phyloP scores from a whole-genome alignment of 2,329 filamentous ascomycete genomes.

The Ploettnerulaceae sp. region DNA sequence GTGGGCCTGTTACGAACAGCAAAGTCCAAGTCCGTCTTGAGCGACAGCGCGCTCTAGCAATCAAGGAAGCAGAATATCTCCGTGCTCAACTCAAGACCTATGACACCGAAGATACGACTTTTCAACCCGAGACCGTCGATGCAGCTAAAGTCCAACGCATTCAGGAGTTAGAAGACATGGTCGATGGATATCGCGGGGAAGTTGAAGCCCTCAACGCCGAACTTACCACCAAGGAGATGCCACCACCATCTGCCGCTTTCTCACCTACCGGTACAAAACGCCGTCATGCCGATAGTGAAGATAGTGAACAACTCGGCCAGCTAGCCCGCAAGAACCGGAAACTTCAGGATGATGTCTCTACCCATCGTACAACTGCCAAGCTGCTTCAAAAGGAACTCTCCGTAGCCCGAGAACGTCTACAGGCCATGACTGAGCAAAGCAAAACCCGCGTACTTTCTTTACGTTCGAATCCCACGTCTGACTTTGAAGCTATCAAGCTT shows the following conservation, averaged over 20 bases:
- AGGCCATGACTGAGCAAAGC: conserved; percentile 57
- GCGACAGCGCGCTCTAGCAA: conserved; percentile 75
- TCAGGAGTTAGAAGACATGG: conserved; percentile 74
- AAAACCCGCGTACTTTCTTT: conserved; percentile 81
- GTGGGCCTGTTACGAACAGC: conserved; percentile 51
- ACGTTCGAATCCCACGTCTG: conserved; percentile 85
- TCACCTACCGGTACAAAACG: conserved; percentile 58
- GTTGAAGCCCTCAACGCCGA: conserved; percentile 70
- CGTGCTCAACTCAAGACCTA: conserved; percentile 87
- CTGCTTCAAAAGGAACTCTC: conserved; percentile 72
- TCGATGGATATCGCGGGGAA: conserved; percentile 82
- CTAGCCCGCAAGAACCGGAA: conserved; percentile 83
- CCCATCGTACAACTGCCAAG: conserved; percentile 63
- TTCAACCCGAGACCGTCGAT: conserved; percentile 76
- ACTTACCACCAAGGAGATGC: conserved; percentile 58
- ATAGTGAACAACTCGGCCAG: conserved; percentile 69
- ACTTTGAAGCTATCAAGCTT: conserved; percentile 79
- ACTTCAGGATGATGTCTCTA: conserved; percentile 71
- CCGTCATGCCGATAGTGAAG: conserved; percentile 49
- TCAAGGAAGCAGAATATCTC: conserved; percentile 92
- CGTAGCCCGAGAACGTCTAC: conserved; percentile 68
- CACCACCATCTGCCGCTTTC: conserved; percentile 33
- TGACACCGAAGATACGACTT: conserved; percentile 81
- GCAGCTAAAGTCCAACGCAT: conserved; percentile 69
- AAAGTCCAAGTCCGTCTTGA: conserved; percentile 74